Percentiles rank a stretch among this genome's conserved stretches.
phyloP scores from a whole-genome alignment of 768 basidiomycete genomes.

The Tulasnella sp. region DNA sequence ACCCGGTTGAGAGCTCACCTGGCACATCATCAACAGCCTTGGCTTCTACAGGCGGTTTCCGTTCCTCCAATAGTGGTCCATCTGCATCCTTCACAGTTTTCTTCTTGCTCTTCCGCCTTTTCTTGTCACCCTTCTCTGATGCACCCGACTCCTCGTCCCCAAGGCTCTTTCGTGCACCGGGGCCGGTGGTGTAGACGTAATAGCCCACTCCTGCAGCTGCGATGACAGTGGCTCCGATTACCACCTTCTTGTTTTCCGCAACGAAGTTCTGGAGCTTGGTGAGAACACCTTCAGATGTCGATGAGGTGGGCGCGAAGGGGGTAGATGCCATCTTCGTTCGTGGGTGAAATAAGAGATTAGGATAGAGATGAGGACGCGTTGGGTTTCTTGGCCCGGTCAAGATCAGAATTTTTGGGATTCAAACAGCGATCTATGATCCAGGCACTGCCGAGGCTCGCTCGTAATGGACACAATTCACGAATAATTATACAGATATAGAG shows the following conservation, averaged over 20 bases:
- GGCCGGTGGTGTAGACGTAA: slow-evolving; percentile 34
- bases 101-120: slow-evolving; percentile 40
- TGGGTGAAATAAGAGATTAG: neutral
- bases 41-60: slow-evolving; percentile 32
- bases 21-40: neutral
- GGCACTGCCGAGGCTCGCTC: neutral
- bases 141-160: slow-evolving; percentile 28
- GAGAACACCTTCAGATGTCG: slow-evolving; percentile 15
- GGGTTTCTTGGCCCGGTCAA: neutral
- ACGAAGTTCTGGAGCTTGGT: slow-evolving; percentile 32
- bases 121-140: slow-evolving; percentile 37
- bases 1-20: slow-evolving; percentile 26
- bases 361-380: neutral
- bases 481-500: too few species aligned
- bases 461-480: too few species aligned
- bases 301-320: slow-evolving; percentile 12
- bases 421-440: neutral
- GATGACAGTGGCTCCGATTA: slow-evolving; percentile 61
- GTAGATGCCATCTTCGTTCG: neutral
- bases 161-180: slow-evolving; percentile 18
- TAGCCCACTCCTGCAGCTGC: slow-evolving; percentile 61
- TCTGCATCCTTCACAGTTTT: slow-evolving; percentile 45
- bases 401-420: slow-evolving; percentile 8
- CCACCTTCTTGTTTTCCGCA: slow-evolving; percentile 65
- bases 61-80: slow-evolving; percentile 74